Percentiles rank a stretch among this genome's conserved stretches.
These are phyloP conservation scores for Dactylis glomerata DNA, from an alignment of 176 grass and related monocot species.

Conservation along the genomic window DNA sequence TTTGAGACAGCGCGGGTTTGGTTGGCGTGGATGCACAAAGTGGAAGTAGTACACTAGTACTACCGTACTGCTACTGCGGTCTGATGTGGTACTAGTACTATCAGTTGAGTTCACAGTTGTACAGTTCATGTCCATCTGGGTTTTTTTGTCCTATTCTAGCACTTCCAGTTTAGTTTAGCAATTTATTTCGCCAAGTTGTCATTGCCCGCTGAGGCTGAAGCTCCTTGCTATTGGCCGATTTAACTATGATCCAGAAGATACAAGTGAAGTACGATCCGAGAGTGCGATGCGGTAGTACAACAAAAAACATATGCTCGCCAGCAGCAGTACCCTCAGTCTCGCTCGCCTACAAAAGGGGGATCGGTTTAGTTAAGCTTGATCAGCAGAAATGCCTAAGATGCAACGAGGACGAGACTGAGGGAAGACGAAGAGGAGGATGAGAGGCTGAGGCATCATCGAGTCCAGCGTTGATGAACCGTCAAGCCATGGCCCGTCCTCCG, in stretches of 20 bases:
- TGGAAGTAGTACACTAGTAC: too few species aligned
- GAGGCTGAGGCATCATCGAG: conserved; percentile 63
- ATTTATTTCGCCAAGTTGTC: background rate
- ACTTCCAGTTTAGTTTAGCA: background rate
- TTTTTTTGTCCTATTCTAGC: background rate
- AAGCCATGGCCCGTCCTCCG: background rate
- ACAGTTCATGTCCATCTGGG: background rate
- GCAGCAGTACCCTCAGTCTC: background rate
- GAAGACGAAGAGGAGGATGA: background rate
- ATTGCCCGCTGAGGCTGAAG: too few species aligned
- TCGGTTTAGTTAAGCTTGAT: background rate
- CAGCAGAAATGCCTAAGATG: background rate
- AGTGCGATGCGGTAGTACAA: background rate
- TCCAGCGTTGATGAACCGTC: conserved; percentile 90
- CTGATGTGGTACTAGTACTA: background rate
- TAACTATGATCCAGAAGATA: too few species aligned
- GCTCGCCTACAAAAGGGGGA: background rate
- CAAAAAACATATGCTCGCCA: background rate
- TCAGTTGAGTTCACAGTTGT: background rate
- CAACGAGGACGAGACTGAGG: background rate
- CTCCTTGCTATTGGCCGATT: too few species aligned
- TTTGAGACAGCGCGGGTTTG: background rate
- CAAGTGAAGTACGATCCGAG: background rate
- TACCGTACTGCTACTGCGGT: background rate
- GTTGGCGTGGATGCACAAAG: background rate